Percentiles rank a stretch among this genome's conserved stretches.
Conservation (phyloP, 495 filamentous ascomycete species). For the Viridothelium virens region DNA sequence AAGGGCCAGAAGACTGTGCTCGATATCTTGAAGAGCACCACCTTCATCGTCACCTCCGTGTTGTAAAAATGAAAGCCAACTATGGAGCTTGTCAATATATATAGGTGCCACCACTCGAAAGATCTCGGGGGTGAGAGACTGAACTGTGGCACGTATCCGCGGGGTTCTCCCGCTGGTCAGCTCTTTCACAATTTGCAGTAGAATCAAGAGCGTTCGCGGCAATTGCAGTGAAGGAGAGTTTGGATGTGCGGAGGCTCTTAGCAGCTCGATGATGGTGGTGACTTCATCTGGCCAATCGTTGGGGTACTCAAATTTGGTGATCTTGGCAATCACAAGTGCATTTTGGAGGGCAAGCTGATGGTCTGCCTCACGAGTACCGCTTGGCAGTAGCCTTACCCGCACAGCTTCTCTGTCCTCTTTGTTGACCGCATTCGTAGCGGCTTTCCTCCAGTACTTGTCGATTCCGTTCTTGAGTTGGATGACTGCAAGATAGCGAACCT, state of each 20-base stretch:
- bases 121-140: conserved; percentile 69
- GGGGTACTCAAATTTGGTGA: conserved; percentile 82
- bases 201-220: conserved; percentile 62
- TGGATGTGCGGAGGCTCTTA: conserved; percentile 46
- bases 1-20: conserved; percentile 67
- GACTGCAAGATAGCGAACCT: conserved; percentile 78
- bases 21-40: conserved; percentile 52
- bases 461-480: conserved; percentile 95
- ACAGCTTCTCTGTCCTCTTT: conserved; percentile 69
- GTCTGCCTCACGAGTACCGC: conserved; percentile 65
- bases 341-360: conserved; percentile 72
- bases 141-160: conserved; percentile 60
- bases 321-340: conserved; percentile 77
- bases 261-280: conserved; percentile 48
- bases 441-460: conserved; percentile 85
- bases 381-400: conserved; percentile 61
- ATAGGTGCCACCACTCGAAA: conserved; percentile 67
- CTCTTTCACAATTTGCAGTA: conserved; percentile 85
- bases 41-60: conserved; percentile 49
- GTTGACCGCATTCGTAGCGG: conserved; percentile 57
- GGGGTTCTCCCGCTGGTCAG: conserved; percentile 68
- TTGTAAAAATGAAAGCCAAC: conserved; percentile 58
- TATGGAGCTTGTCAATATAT: conserved; percentile 64
- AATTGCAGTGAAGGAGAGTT: conserved; percentile 49
- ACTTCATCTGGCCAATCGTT: conserved; percentile 62